Evolutionary conservation across 257 asterid genomes (phyloP).

Genomic region (Ajuga chamaepitys): DNA sequence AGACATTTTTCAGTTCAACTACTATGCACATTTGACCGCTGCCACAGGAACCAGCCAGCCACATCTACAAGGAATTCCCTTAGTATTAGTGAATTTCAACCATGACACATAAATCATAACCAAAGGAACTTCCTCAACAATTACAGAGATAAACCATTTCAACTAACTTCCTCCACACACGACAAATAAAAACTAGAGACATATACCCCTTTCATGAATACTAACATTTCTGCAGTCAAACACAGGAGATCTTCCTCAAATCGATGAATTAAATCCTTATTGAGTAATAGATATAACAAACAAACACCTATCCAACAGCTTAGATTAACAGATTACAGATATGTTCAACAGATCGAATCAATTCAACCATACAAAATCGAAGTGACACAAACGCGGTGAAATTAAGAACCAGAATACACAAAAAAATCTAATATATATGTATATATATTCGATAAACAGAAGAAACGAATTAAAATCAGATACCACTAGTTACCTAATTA

Average conservation of each 20-base stretch:
- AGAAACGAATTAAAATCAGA: neutral
- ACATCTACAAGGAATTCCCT: neutral
- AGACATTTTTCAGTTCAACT: neutral
- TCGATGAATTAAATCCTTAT: neutral
- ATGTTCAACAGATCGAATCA: neutral
- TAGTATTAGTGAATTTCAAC: neutral
- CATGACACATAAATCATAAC: neutral
- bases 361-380: too few relatives aligned
- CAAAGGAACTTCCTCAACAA: neutral
- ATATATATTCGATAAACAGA: neutral
- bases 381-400: neutral
- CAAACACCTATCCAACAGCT: neutral
- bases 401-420: neutral
- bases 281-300: neutral
- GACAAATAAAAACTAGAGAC: neutral
- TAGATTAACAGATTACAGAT: neutral
- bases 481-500: conserved; percentile 17
- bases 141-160: neutral
- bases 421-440: neutral
- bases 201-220: neutral
- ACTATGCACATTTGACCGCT: neutral
- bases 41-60: neutral
- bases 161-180: neutral
- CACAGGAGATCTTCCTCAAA: neutral
- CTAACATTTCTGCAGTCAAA: neutral